Evolutionary conservation across 352 stramenopile genomes (phyloP).

Genomic region (Globisporangium nodosum): DNA sequence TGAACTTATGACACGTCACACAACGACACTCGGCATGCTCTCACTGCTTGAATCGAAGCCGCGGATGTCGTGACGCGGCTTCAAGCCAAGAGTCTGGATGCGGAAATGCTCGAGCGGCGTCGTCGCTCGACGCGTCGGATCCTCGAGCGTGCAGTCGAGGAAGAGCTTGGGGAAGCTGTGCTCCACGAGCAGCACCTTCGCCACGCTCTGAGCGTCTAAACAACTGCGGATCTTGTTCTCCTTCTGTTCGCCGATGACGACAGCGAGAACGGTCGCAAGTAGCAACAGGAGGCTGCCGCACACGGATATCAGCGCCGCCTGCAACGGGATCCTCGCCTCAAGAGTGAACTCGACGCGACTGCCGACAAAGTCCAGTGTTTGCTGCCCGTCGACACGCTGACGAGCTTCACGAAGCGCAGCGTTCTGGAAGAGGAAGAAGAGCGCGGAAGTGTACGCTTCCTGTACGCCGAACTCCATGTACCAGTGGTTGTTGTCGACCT

Average conservation of each 20-base stretch:
- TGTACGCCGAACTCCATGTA: conserved; percentile 41
- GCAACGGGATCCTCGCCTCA: conserved; percentile 29
- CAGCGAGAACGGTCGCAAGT: conserved; percentile 9
- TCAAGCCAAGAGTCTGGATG: conserved; percentile 20
- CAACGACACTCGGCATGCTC: background rate
- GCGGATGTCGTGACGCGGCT: conserved; percentile 13
- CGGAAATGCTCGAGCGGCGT: conserved; percentile 20
- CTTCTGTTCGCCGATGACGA: conserved; percentile 13
- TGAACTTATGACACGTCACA: background rate
- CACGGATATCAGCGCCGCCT: conserved; percentile 26
- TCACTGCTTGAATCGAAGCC: background rate
- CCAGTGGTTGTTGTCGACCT: conserved; percentile 36
- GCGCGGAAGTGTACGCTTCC: conserved; percentile 35
- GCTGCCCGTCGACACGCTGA: conserved; percentile 13
- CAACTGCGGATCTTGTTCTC: conserved; percentile 18
- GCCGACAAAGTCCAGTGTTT: conserved; percentile 29
- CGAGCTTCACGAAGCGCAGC: conserved; percentile 26
- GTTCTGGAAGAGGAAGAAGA: conserved; percentile 60
- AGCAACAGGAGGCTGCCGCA: conserved; percentile 19
- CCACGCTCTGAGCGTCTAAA: conserved; percentile 28
- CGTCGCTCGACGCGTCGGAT: conserved; percentile 2
- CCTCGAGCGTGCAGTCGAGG: conserved; percentile 29
- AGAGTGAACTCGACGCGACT: conserved; percentile 25
- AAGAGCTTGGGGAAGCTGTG: conserved; percentile 25
- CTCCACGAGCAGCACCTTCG: conserved; percentile 34